Evolutionary conservation across 1,139 yeast species (phyloP), one percentile per base, ranked within the genome.

Genomic region (Yamadazyma dushanensis): DNA sequence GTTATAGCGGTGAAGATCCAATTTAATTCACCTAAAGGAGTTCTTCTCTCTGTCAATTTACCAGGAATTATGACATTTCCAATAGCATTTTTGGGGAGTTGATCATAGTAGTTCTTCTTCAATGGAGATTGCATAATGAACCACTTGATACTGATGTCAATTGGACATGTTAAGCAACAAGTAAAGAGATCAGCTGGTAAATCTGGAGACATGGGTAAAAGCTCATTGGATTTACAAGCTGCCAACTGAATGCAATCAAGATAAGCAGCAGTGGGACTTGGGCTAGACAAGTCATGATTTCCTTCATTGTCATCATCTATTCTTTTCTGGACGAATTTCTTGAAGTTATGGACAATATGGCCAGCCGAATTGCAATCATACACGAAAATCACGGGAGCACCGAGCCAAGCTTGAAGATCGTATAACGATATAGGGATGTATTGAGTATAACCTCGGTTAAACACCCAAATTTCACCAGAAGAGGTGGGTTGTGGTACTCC

Each of bases 1-100:
- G 98, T 92, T 27, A 92, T 89, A 3, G 98, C 97, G 1, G 97
- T 94, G 60, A 92, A 92, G 24, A 92, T 92, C 97, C 98, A 94
- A 56, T 89, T 89, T 40, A 92, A 71, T 57, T 94, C 98, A 17
- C 98, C 99, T 29, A 92, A 63, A 0, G 98, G 97, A 0, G 98
- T 94, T 46, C 96, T 71, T 51, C 98, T 74, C 56, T 92, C 97
- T 3, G 96, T 85, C 34, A 89, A 66, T 46, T 86, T 83, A 1
- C 98, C 98, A 0, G 97, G 97, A 16, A 89, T 83, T 14, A 76
- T 70, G 20, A 84, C 83, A 49, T 77, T 80, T 1, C 83, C 85
- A 25, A 70, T 70, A 23, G 76, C 68, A 40, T 77, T 74, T 37
- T 59, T 60, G 28, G 80, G 74, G 18, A 70, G 55, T 30, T 74